Conservation (phyloP, 2,329 filamentous ascomycete genomes). For the Exophiala dermatitidis region DNA sequence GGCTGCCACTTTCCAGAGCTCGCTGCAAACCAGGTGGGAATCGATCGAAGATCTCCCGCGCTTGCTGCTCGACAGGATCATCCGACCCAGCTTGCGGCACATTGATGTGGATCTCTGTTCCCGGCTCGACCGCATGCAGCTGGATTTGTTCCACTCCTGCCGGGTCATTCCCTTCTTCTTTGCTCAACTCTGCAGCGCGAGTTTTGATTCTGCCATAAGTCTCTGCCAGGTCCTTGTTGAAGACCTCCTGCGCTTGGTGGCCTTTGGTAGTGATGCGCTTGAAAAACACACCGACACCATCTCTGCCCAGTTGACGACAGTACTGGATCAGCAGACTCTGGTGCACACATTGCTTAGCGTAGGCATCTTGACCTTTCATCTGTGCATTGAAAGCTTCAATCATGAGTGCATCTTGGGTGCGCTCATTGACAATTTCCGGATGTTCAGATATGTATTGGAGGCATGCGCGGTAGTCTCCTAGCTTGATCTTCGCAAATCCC, state of each 20-base stretch:
- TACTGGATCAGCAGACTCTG: conserved; percentile 90
- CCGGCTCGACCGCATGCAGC: conserved; percentile 88
- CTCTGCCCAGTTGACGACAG: conserved; percentile 78
- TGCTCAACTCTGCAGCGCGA: conserved; percentile 65
- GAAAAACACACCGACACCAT: conserved; percentile 90
- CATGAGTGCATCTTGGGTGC: conserved; percentile 82
- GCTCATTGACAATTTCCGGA: conserved; percentile 70
- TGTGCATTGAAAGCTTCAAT: conserved; percentile 87
- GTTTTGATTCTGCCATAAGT: conserved; percentile 78
- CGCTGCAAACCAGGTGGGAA: conserved; percentile 75
- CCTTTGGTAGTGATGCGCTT: conserved; percentile 84
- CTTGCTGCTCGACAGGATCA: conserved; percentile 54
- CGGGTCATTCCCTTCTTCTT: conserved; percentile 47
- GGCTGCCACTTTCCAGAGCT: conserved; percentile 77
- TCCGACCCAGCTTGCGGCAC: conserved; percentile 65
- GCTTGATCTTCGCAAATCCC: conserved; percentile 70
- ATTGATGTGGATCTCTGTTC: conserved; percentile 81
- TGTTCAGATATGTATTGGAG: conserved; percentile 72
- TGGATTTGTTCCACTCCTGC: conserved; percentile 91
- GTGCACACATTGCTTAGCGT: conserved; percentile 80
- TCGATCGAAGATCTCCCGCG: conserved; percentile 69
- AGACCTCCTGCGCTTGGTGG: conserved; percentile 84
- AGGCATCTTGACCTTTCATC: conserved; percentile 66
- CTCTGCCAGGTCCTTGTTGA: conserved; percentile 83
- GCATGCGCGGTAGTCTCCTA: conserved; percentile 64